A percentile compares a stretch with the other conserved stretches of the same genome.
phyloP scores from a whole-genome alignment of 2,329 filamentous ascomycete species.

The Lojkania enalia region DNA sequence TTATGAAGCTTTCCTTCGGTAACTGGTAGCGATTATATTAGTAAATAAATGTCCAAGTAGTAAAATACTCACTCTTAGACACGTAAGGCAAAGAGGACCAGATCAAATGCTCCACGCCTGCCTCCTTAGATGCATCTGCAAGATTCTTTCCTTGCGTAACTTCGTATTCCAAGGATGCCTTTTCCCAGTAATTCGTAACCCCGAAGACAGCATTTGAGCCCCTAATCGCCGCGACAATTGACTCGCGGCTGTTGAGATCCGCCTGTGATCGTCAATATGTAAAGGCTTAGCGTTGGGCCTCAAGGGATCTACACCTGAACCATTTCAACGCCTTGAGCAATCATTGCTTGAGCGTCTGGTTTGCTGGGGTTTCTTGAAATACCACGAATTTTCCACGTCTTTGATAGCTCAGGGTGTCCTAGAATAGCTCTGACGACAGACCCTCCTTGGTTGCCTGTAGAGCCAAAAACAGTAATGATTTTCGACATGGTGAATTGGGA shows the following conservation, averaged over 20 bases:
- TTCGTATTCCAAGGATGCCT: slow-evolving; percentile 14
- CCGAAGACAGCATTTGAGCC: slow-evolving; percentile 20
- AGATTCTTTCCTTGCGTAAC: slow-evolving; percentile 19
- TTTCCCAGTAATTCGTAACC: slow-evolving; percentile 24
- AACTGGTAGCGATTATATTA: no score
- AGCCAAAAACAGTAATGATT: slow-evolving; percentile 61
- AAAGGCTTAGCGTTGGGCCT: no score
- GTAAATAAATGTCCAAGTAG: no score
- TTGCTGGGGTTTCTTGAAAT: slow-evolving; percentile 57
- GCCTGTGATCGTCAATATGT: slow-evolving; percentile 12
- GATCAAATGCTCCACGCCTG: slow-evolving; percentile 17
- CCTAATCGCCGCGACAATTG: slow-evolving; percentile 15
- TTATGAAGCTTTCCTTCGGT: slow-evolving; percentile 33
- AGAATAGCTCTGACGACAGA: slow-evolving; percentile 54
- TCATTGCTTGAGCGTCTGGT: slow-evolving; percentile 50
- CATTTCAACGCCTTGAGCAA: slow-evolving; percentile 18
- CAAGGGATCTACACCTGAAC: slow-evolving; percentile 14
- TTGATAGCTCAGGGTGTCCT: slow-evolving; percentile 47
- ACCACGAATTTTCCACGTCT: slow-evolving; percentile 56
- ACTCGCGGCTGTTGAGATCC: slow-evolving; percentile 17
- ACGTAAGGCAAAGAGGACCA: slow-evolving; percentile 19
- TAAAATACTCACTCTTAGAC: no score
- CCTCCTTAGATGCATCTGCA: slow-evolving; percentile 17
- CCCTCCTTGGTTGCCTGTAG: slow-evolving; percentile 63
- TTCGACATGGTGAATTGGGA: slow-evolving; percentile 34